Evolutionary conservation across 2,329 filamentous ascomycete genomes (phyloP), one percentile per base, ranked within the genome.

Genomic region (Trichophaea hybrida): DNA sequence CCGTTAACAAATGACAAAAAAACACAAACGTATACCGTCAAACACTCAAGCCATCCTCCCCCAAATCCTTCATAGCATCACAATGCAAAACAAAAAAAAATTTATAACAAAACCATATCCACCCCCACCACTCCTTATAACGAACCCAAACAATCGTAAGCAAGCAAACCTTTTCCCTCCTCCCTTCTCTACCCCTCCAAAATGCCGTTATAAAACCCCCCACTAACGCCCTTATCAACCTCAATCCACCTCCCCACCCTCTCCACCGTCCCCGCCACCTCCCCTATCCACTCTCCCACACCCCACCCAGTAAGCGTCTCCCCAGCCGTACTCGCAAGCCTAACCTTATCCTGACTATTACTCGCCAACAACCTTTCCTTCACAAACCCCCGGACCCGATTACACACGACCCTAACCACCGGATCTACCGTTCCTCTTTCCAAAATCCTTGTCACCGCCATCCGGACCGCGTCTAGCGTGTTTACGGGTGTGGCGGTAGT

Each of bases 271-370:
- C 35, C 58, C 2, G 59, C 65, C 12, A 68, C 51, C 37, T 67
- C 67, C 1, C n/a, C 60, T 35, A 66, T 61, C 60, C 67, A 67
- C 59, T 68, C 67, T 6, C 62, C 65, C 60, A 67, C 65, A 1
- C 67, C 67, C 58, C 61, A 68, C 12, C 67, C 63, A 7, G 58
- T 59, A 34, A 68, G 58, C 6, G 61, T 65, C 24, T 68, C 67
- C 7, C 60, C 58, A 4, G 64, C 67, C 1, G 61, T 61, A 17
- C 61, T 64, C 5, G 67, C 67, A 44, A 68, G 60, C 10, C 53
- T 55, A 4, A 67, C 67, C 46, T 59, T 64, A 12, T 68, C 66
- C 59, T 62, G 65, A 32, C 64, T 64, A 7, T 58, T 63, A 35
- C 62, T 61, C 32, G 66, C 67, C n/a, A 62, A 59, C 35, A 68